These are phyloP conservation scores for Schwanniomyces occidentalis DNA, from an alignment of 805 yeast species.

Conservation along the genomic window DNA sequence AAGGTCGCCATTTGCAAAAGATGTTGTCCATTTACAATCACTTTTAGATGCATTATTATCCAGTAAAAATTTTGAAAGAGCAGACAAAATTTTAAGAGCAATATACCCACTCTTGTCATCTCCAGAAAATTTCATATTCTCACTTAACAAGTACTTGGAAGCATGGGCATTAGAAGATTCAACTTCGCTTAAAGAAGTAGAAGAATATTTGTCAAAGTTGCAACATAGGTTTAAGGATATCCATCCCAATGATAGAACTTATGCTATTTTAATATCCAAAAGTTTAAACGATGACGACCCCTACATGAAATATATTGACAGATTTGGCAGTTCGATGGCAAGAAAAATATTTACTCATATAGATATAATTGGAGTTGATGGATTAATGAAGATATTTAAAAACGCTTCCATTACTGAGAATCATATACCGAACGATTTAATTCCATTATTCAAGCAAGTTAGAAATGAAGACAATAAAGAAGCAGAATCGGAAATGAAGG, in stretches of 20 bases:
- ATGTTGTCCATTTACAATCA: constrained; percentile 69
- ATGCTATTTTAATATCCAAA: constrained; percentile 58
- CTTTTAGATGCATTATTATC: constrained; percentile 76
- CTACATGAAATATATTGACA: constrained; percentile 13
- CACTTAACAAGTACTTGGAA: constrained; percentile 65
- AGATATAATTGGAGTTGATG: constrained; percentile 54
- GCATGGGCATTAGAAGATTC: constrained; percentile 40
- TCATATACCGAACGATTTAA: constrained; percentile 37
- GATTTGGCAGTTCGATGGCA: constrained; percentile 10
- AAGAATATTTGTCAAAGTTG: constrained; percentile 39
- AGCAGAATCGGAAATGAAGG: constrained; percentile 11
- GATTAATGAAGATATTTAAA: constrained; percentile 37
- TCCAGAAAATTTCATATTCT: constrained; percentile 55
- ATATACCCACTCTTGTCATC: constrained; percentile 49
- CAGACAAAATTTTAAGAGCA: constrained; percentile 64
- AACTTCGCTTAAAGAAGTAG: constrained; percentile 42
- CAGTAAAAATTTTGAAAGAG: constrained; percentile 65
- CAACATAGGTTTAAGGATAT: constrained; percentile 15
- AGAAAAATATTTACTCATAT: constrained; percentile 44
- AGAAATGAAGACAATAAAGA: constrained; percentile 9
- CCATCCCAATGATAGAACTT: constrained; percentile 54
- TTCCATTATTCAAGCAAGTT: constrained; percentile 29
- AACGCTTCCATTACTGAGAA: constrained; percentile 20
- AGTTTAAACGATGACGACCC: constrained; percentile 13
- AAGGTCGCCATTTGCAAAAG: constrained; percentile 50